Percentiles rank a stretch among this genome's conserved stretches.
phyloP scores from a whole-genome alignment of 2,329 filamentous ascomycete species.

The Aspergillus proliferans region DNA sequence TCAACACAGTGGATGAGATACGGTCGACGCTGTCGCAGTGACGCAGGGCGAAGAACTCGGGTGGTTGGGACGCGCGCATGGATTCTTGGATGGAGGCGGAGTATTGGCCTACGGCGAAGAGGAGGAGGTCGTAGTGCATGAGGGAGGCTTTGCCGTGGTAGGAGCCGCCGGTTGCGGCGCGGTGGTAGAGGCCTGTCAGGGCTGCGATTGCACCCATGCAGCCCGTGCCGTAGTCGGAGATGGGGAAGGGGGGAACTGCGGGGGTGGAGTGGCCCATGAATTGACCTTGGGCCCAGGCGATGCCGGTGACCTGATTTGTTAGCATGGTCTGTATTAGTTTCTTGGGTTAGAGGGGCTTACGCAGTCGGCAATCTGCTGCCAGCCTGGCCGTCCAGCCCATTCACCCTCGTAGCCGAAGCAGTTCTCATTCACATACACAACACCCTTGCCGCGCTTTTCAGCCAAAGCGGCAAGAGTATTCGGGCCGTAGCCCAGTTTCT shows the following conservation, averaged over 20 bases:
- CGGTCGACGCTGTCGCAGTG: constrained; percentile 61
- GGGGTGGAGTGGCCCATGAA: constrained; percentile 36
- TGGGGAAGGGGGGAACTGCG: constrained; percentile 46
- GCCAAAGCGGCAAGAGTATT: constrained; percentile 50
- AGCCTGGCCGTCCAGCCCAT: constrained; percentile 60
- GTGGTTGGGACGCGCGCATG: constrained; percentile 45
- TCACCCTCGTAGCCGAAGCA: constrained; percentile 62
- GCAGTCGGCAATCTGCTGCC: constrained; percentile 67
- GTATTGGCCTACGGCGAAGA: constrained; percentile 57
- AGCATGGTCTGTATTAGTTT: neutral
- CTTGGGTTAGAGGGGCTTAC: constrained; percentile 33
- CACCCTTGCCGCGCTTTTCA: constrained; percentile 53
- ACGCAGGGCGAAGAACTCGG: constrained; percentile 51
- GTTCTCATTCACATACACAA: constrained; percentile 67
- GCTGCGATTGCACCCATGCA: constrained; percentile 66
- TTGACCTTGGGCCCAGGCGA: constrained; percentile 37
- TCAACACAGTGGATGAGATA: constrained; percentile 55
- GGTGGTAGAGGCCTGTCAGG: constrained; percentile 56
- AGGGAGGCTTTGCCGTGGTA: constrained; percentile 61
- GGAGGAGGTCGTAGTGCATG: constrained; percentile 62
- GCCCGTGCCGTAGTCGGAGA: constrained; percentile 62
- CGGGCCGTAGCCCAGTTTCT: constrained; percentile 58
- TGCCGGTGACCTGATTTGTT: constrained; percentile 32
- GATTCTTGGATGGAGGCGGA: constrained; percentile 47
- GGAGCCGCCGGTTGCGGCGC: constrained; percentile 58